phyloP scores from a whole-genome alignment of 305 asterid genomes.

The Fraxinus platypoda region DNA sequence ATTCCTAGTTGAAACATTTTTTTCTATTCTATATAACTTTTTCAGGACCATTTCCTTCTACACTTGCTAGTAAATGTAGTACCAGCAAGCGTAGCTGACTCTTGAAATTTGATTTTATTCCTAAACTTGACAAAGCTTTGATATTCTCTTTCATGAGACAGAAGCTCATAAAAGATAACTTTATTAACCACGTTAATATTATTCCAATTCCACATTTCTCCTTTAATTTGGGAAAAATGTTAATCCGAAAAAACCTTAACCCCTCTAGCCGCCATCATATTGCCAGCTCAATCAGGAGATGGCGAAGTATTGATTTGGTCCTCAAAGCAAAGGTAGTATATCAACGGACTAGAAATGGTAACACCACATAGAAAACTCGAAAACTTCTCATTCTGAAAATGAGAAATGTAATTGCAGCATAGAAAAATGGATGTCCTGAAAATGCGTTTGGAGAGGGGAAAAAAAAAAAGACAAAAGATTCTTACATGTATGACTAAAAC shows the following conservation, averaged over 20 bases:
- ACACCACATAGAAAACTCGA: not conserved
- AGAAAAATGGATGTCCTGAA: not conserved
- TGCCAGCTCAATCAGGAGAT: not conserved
- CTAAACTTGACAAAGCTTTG: not conserved
- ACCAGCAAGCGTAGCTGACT: not conserved
- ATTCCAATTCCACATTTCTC: not conserved
- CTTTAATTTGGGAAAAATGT: not conserved
- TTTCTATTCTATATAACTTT: not conserved
- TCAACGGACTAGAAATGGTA: not conserved
- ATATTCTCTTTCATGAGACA: not conserved
- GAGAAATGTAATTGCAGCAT: not conserved
- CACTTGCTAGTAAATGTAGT: not conserved
- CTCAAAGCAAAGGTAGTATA: not conserved
- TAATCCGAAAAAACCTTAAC: not conserved
- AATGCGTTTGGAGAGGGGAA: not conserved
- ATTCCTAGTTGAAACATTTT: not conserved
- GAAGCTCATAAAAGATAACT: not conserved
- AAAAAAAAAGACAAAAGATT: not conserved
- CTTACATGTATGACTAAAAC: conserved; percentile 97
- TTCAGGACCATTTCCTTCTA: not conserved
- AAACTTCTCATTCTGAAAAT: not conserved
- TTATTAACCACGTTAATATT: not conserved
- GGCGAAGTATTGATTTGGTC: not conserved
- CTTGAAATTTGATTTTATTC: not conserved
- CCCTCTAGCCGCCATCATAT: not conserved